phyloP scores from a whole-genome alignment of 169 alveolate species.

The Plasmodium fragile region DNA sequence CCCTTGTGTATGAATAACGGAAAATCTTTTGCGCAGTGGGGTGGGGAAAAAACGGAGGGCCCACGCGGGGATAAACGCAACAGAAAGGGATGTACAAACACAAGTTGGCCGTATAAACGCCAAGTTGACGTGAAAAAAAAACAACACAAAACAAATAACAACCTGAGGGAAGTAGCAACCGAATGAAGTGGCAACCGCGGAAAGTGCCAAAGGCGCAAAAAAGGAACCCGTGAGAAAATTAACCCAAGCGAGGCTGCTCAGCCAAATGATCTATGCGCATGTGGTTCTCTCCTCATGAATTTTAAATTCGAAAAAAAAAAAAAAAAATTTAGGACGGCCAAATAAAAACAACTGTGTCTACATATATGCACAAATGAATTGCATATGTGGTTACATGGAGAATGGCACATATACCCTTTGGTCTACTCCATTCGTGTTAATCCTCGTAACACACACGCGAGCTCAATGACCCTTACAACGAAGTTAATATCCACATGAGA shows the following conservation, averaged over 20 bases:
- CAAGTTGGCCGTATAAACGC: neutral
- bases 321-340: neutral
- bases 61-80: neutral
- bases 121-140: neutral
- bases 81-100: neutral
- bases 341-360: neutral
- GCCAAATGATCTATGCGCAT: neutral
- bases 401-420: neutral
- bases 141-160: neutral
- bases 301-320: constrained; percentile 1
- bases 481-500: neutral
- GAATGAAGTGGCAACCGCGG: neutral
- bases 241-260: neutral
- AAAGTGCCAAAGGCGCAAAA: neutral
- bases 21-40: neutral
- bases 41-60: neutral
- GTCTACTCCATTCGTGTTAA: neutral
- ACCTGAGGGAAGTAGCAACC: neutral
- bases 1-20: neutral
- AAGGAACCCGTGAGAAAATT: neutral
- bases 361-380: neutral
- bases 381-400: neutral
- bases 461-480: neutral
- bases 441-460: neutral
- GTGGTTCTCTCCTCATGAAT: neutral